These are phyloP conservation scores for Tetragonia tetragonoides DNA, from an alignment of 148 eudicot genomes.

Conservation along the genomic window DNA sequence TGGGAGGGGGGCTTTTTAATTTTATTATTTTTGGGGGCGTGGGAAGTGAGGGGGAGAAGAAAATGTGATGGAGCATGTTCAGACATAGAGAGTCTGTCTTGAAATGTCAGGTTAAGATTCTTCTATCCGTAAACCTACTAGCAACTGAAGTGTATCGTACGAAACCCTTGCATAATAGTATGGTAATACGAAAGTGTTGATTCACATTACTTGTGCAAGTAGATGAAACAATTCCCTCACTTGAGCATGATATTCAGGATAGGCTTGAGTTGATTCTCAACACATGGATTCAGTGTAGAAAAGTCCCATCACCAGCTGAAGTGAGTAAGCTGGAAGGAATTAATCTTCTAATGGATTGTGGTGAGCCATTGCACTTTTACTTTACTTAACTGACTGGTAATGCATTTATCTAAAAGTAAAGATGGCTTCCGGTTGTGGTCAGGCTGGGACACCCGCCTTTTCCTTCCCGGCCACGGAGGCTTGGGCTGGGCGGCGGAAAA, in stretches of 20 bases:
- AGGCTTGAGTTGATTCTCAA: conserved; percentile 85
- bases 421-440: no score
- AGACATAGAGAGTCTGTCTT: no score
- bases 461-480: no score
- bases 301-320: conserved; percentile 87
- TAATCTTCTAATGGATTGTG: conserved; percentile 45
- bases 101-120: no score
- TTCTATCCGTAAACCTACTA: no score
- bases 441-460: no score
- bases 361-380: conserved; percentile 29
- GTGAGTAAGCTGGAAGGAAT: conserved; percentile 86
- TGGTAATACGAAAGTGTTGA: not conserved
- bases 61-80: not conserved
- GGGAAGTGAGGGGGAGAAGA: not conserved
- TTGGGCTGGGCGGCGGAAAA: no score
- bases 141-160: no score
- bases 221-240: conserved; percentile 4
- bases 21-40: no score
- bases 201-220: not conserved
- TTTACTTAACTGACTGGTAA: not conserved
- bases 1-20: no score
- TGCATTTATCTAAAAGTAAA: no score
- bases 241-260: conserved; percentile 55
- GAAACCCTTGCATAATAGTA: not conserved
- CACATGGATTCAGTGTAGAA: conserved; percentile 53